A percentile compares a stretch with the other conserved stretches of the same genome.
These are phyloP conservation scores for Leptodontidium sp. DNA, from an alignment of 2,329 filamentous ascomycete species.

Conservation along the genomic window DNA sequence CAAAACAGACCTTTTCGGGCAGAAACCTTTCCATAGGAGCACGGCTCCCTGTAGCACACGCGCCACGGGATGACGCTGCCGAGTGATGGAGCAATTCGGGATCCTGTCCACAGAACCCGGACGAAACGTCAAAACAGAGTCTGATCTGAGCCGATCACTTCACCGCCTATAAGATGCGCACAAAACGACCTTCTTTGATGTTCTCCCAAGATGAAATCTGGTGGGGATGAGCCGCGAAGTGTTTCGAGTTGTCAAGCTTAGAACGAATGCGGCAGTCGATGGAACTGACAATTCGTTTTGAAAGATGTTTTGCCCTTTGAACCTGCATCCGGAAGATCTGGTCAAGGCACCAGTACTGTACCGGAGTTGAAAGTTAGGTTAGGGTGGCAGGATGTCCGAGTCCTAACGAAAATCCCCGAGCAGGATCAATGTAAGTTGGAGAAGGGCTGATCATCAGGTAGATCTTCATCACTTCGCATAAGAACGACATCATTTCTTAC, in stretches of 20 bases:
- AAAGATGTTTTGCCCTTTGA: slow-evolving; percentile 4
- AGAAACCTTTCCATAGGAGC: background rate
- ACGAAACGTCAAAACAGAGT: slow-evolving; percentile 11
- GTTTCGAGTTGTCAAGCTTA: slow-evolving; percentile 15
- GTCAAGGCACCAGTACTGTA: background rate
- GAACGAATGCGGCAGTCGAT: background rate
- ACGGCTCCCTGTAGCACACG: slow-evolving; percentile 7
- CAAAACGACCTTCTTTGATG: background rate
- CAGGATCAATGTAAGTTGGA: background rate
- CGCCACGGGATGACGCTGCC: slow-evolving; percentile 10
- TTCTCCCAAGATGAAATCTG: background rate
- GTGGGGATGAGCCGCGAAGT: background rate
- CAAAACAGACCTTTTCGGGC: background rate
- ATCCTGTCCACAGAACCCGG: slow-evolving; percentile 6
- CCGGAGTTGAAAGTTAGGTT: background rate
- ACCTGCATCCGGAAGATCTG: slow-evolving; percentile 12
- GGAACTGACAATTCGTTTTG: slow-evolving; percentile 11
- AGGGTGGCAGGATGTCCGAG: slow-evolving; percentile 11
- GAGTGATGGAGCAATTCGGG: slow-evolving; percentile 2
- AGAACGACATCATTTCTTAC: slow-evolving; percentile 13
- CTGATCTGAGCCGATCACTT: slow-evolving; percentile 12
- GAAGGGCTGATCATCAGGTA: slow-evolving; percentile 16
- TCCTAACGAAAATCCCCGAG: slow-evolving; percentile 1
- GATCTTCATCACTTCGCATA: slow-evolving; percentile 16
- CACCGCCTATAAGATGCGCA: slow-evolving; percentile 15